Base-by-base conservation (phyloP, 192 early-diverging fungal species). In the Linnemannia elongata region DNA sequence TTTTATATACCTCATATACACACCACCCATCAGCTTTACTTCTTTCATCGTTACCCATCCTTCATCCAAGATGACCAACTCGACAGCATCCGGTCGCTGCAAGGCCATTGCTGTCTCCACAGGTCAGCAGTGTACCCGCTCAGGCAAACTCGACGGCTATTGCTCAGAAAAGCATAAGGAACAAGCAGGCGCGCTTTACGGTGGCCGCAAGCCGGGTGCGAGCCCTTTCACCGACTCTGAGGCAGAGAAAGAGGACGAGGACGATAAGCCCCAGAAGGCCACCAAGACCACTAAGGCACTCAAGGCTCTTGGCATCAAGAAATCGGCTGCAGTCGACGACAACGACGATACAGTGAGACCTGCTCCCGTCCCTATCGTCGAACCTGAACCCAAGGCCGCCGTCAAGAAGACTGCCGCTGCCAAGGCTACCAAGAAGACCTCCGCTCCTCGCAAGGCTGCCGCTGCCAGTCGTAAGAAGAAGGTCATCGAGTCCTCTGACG, bases 81-180 rank as follows among this genome's bases (percentile, higher is more conserved):
- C 60, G 30, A 66, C 2, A 15, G 60, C 60, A 33, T 54, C 76
- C 9, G 33, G 38, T 33, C 84, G 72, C 7, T 87, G 85, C 70
- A 87, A 81, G 73, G 85, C 85, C 57, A 87, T 87, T 33, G 85
- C 85, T 15, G 60, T 81, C 71, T 78, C 79, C 2, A 87, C 85
- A 18, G 80, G 80, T 55, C 76, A 78, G 49, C 75, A 77, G 42
- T 87, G 85, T 76, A 60, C 76, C 10, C 69, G 72, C 12, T 74
- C 71, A 9, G 85, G 85, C 47, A 87, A 81, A 35, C 76, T 87
- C 44, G 80, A 87, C 49, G 85, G 85, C 12, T 87, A 87, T 68
- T 87, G 85, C 63, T 78, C 85, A 8, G 80, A 69, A 33, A 87
- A 87, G 44, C 85, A 87, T 66, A 87, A 71, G 80, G 36, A 87